Conservation (phyloP, 257 asterid genomes). For the Thymus quinquecostatus region DNA sequence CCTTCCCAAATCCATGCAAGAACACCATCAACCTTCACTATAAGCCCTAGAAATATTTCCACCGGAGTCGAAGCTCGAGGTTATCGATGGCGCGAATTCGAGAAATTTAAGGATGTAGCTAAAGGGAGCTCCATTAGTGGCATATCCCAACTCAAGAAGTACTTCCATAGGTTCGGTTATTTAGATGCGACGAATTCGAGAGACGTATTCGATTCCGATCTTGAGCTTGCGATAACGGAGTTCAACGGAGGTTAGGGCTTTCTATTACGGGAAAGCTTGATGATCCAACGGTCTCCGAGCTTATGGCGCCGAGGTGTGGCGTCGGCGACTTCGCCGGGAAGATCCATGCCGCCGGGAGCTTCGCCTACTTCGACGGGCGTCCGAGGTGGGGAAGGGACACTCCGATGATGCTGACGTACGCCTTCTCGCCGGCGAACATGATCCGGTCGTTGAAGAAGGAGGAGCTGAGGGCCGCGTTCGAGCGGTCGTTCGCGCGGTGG, state of each 20-base stretch:
- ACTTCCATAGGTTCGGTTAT: conserved; percentile 64
- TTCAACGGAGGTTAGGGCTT: conserved; percentile 59
- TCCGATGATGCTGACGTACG: conserved; percentile 73
- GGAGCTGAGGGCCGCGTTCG: conserved; percentile 48
- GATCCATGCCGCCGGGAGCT: conserved; percentile 34
- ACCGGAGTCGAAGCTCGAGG: background rate
- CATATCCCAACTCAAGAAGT: conserved; percentile 62
- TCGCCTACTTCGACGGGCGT: conserved; percentile 57
- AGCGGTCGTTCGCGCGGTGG: conserved; percentile 72
- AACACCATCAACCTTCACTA: conserved; percentile 32
- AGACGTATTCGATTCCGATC: conserved; percentile 50
- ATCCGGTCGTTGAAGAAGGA: conserved; percentile 36
- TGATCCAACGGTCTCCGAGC: conserved; percentile 38
- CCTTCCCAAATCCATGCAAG: conserved; percentile 39
- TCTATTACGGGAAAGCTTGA: conserved; percentile 52
- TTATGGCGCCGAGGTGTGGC: conserved; percentile 75
- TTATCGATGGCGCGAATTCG: conserved; percentile 55
- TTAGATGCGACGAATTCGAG: conserved; percentile 35
- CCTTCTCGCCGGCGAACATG: conserved; percentile 48
- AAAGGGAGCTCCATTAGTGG: conserved; percentile 52
- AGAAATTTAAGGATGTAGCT: conserved; percentile 38
- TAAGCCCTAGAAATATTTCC: conserved; percentile 23
- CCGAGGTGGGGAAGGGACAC: conserved; percentile 65
- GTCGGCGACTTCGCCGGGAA: conserved; percentile 42
- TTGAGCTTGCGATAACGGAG: conserved; percentile 51